These are phyloP conservation scores for Spinacia oleracea DNA, from an alignment of 179 eudicot species.

Conservation along the genomic window DNA sequence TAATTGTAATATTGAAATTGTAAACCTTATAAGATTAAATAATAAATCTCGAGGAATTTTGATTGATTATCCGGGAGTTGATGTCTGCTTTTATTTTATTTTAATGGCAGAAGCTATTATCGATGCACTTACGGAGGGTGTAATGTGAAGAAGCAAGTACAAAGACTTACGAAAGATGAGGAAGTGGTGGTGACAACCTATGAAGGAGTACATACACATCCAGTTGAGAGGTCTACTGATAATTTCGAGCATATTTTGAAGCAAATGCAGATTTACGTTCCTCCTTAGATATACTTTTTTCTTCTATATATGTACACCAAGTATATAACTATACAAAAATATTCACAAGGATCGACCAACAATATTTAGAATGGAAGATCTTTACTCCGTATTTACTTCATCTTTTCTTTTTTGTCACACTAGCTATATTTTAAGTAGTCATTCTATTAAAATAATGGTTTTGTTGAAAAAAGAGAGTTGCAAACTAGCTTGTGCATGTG, in stretches of 20 bases:
- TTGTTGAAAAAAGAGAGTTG: no score
- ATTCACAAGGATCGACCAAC: neutral
- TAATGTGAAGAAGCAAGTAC: conserved; percentile 82
- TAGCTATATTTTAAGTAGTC: no score
- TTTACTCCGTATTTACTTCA: neutral
- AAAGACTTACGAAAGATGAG: conserved; percentile 63
- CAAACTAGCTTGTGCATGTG: no score
- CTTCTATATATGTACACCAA: no score
- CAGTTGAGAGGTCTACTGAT: conserved; percentile 58
- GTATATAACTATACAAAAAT: neutral
- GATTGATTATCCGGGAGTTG: neutral
- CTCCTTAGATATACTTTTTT: conserved; percentile 25
- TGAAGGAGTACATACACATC: conserved; percentile 68
- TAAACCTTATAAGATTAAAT: no score
- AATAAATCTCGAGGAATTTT: no score
- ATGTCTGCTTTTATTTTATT: neutral
- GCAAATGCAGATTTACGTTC: conserved; percentile 70
- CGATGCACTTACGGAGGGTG: conserved; percentile 65
- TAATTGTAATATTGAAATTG: no score
- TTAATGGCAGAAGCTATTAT: conserved; percentile 52
- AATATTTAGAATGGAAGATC: conserved; percentile 2
- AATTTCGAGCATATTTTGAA: conserved; percentile 72
- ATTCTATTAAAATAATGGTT: no score
- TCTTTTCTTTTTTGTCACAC: neutral
- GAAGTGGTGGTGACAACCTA: conserved; percentile 65